Conservation (phyloP, 2,329 filamentous ascomycete genomes). For the Cladosporium sp. region DNA sequence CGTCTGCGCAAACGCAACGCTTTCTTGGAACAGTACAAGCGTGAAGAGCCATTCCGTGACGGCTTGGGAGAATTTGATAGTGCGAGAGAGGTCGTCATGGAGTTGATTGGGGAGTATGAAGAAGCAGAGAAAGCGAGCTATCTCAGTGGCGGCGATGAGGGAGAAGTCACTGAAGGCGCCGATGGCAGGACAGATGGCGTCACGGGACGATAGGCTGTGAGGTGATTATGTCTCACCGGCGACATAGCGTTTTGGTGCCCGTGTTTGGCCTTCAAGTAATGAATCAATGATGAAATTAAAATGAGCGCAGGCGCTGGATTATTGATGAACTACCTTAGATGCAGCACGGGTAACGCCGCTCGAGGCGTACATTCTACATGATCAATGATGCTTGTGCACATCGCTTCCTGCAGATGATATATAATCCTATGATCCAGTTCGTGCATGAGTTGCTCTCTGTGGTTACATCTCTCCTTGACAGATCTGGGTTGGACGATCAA, state of each 20-base stretch:
- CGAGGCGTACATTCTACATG: slow-evolving; percentile 6
- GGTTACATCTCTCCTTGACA: too few species aligned
- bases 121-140: slow-evolving; percentile 90
- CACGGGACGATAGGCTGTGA: slow-evolving; percentile 34
- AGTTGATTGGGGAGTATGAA: slow-evolving; percentile 91
- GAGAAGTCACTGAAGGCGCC: slow-evolving; percentile 23
- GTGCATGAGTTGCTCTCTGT: too few species aligned
- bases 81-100: slow-evolving; percentile 82
- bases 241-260: slow-evolving; percentile 1
- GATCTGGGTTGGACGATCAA: too few species aligned
- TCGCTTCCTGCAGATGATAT: neutral
- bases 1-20: slow-evolving; percentile 93
- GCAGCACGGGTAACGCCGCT: neutral
- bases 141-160: slow-evolving; percentile 51
- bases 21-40: slow-evolving; percentile 94
- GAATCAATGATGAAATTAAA: neutral
- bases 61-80: slow-evolving; percentile 94
- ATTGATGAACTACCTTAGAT: neutral
- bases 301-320: slow-evolving; percentile 8
- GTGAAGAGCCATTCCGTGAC: slow-evolving; percentile 87
- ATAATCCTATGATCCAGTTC: too few species aligned
- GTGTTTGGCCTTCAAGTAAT: neutral
- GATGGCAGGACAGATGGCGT: slow-evolving; percentile 39
- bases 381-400: neutral
- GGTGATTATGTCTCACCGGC: neutral